Conservation (phyloP, 2,329 filamentous ascomycete genomes). For the Davidsoniella virescens region DNA sequence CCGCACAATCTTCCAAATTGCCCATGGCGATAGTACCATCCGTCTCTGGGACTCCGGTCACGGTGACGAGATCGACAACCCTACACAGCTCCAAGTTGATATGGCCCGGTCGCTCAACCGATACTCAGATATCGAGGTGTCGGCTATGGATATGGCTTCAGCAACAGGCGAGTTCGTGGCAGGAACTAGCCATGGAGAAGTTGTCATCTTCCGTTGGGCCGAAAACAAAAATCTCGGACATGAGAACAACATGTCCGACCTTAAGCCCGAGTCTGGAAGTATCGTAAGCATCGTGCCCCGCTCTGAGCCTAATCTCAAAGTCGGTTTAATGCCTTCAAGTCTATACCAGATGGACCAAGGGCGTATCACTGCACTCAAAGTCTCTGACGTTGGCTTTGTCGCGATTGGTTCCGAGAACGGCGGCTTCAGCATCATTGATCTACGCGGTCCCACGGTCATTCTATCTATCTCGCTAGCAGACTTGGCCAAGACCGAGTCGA, state of each 20-base stretch:
- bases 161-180: slow-evolving; percentile 70
- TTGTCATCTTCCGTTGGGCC: slow-evolving; percentile 80
- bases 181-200: slow-evolving; percentile 68
- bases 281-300: slow-evolving; percentile 60
- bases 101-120: slow-evolving; percentile 66
- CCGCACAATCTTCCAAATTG: slow-evolving; percentile 69
- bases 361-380: slow-evolving; percentile 58
- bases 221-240: slow-evolving; percentile 56
- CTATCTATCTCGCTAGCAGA: slow-evolving; percentile 58
- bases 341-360: slow-evolving; percentile 43
- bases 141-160: slow-evolving; percentile 64
- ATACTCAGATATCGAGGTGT: slow-evolving; percentile 61
- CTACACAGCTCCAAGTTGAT: slow-evolving; percentile 66
- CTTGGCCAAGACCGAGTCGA: slow-evolving; percentile 53
- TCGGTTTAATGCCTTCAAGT: slow-evolving; percentile 65
- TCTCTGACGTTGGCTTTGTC: slow-evolving; percentile 88
- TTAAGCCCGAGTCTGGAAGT: slow-evolving; percentile 45
- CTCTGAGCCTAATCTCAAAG: slow-evolving; percentile 55
- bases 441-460: slow-evolving; percentile 75
- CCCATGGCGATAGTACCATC: slow-evolving; percentile 84
- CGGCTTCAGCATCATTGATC: slow-evolving; percentile 64
- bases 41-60: slow-evolving; percentile 86
- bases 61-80: slow-evolving; percentile 85
- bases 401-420: slow-evolving; percentile 75
- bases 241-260: slow-evolving; percentile 31